phyloP scores from a whole-genome alignment of 2,329 filamentous ascomycete genomes.

The Trichoderma sp. region DNA sequence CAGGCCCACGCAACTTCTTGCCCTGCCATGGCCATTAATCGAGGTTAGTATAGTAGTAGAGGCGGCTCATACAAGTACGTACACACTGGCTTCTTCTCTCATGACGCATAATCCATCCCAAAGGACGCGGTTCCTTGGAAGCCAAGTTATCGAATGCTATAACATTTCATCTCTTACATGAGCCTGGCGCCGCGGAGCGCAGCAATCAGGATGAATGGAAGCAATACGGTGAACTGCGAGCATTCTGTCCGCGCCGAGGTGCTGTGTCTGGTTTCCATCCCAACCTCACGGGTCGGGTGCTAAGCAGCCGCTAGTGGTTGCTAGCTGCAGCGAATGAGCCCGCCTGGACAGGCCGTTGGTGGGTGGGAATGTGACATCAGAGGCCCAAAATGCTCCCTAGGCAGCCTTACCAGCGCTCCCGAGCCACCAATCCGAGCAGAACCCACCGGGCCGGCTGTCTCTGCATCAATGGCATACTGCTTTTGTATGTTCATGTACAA shows the following conservation, averaged over 20 bases:
- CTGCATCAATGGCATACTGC: neutral
- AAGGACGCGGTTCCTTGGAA: neutral
- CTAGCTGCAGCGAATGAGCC: neutral
- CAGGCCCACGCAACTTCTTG: neutral
- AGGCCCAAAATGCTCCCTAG: neutral
- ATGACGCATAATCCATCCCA: neutral
- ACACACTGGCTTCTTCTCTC: neutral
- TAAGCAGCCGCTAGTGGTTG: neutral
- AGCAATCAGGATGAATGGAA: neutral
- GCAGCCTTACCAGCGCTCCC: neutral
- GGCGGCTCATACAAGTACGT: neutral
- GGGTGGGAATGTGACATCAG: slow-evolving; percentile 17
- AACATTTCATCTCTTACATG: neutral
- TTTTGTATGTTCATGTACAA: neutral
- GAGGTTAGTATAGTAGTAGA: neutral
- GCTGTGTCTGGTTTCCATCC: neutral
- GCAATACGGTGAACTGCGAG: neutral
- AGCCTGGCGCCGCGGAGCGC: neutral
- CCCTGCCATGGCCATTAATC: neutral
- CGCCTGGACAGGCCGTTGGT: neutral
- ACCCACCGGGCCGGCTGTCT: slow-evolving; percentile 1
- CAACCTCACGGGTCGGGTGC: slow-evolving; percentile 1
- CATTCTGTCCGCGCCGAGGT: neutral
- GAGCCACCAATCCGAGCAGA: neutral
- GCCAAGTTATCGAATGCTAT: neutral